Evolutionary conservation across 495 filamentous ascomycete genomes (phyloP), one percentile per base, ranked within the genome.

Genomic region (Lasiosphaeriaceae sp.): DNA sequence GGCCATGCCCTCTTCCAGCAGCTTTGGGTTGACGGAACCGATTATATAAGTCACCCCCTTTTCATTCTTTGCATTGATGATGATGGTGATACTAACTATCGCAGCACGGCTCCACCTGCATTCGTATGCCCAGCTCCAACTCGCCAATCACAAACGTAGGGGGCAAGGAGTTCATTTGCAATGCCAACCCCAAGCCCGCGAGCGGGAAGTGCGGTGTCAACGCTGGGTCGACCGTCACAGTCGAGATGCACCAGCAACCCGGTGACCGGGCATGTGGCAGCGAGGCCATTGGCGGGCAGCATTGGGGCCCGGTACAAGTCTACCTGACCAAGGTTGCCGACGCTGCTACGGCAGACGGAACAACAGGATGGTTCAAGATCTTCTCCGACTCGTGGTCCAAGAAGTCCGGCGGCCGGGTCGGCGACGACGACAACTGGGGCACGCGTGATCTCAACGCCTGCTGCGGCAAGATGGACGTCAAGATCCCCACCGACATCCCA

Each of bases 311-410:
- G 16, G 80, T 83, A 4, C 71, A 80, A 55, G 74, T 75, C 24
- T 85, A 83, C 68, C 73, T 84, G 57, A 69, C 69, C 64, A 74
- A 77, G 46, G 82, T 84, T 2, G n/a, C 65, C 17, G 75, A 83
- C 62, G 75, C 81, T 4, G 64, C 70, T 16, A 71, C 66, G 6
- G 78, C 77, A 9, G 67, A 71, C 55, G 72, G 74, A 11, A 19
- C 66, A 1, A 60, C 65, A 2, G 56, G 65, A 2, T 83, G 79
- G 80, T 79, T 77, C 66, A 82, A 83, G 69, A 71, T 79, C 66
- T 78, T 73, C 65, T 72, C 74, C 48, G 69, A 78, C 55, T 70
- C 73, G 44, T 78, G 76, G 73, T 69, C 71, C 35, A 65, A 65
- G 55, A 74, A 72, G 22, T 21, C 69, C 19, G 49, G 61, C 9